Base-by-base conservation (phyloP, 768 basidiomycete species). In the Boletus bicolor region DNA sequence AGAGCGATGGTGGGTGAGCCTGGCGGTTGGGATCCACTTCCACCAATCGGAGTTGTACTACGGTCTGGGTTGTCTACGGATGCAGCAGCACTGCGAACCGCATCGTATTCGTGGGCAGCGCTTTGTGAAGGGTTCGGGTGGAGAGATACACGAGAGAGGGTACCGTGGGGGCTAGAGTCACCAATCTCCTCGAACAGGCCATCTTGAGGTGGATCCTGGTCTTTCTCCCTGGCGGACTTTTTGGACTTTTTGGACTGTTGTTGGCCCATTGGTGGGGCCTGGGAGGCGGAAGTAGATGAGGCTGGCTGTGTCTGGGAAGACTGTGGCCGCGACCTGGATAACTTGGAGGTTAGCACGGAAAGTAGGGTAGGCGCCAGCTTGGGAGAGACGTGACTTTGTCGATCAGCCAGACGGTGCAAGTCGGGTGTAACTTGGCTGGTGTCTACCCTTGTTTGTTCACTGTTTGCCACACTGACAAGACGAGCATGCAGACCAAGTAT, bases 321-420 rank as follows among this genome's bases (percentile, higher is more conserved):
- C 68, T 87, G 84, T 38, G 84, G 77, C 76, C 89, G 79, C 64
- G 84, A 82, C 80, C 82, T 86, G 62, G 84, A 61, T 54, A 88
- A 78, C 72, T 86, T 79, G 58, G 84, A 84, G 58, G 87, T 79
- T 59, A 91, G 81, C 42, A 84, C 87, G 67, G 89, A 86, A 68
- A 91, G 78, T 46, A 91, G 80, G 67, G 88, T 86, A 45, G 88
- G 88, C 76, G 89, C 89, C 89, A 91, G 88, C 71, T 80, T 89
- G 77, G 55, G 64, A 50, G 64, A 48, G 57, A 63, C 53, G 65
- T 55, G 64, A 58, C 62, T 24, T 24, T 63, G 61, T 68, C 69
- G 62, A 62, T 63, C 64, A 68, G 60, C 45, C 53, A 61, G 59
- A 60, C 60, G 59, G 61, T 62, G 60, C 61, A 47, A 46, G 67